Evolutionary conservation across 306 rosid species (phyloP).

Genomic region (Acmispon strigosus): DNA sequence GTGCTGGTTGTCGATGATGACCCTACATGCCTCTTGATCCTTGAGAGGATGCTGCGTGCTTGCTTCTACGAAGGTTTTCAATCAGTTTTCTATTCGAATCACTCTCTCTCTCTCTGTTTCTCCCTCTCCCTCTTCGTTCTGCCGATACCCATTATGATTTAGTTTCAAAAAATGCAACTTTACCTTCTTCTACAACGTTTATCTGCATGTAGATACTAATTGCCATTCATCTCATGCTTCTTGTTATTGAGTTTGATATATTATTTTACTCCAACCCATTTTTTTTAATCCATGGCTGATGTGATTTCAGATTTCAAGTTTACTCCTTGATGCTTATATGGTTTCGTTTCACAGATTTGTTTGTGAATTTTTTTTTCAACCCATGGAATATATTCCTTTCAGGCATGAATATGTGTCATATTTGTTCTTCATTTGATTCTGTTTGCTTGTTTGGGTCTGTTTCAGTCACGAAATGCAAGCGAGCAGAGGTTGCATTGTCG

Average conservation of each 20-base stretch:
- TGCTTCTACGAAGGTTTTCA: constrained; percentile 76
- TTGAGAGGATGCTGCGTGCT: constrained; percentile 82
- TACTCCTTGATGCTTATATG: not conserved
- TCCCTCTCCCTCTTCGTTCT: not conserved
- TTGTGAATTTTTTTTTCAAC: not conserved
- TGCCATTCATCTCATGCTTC: not conserved
- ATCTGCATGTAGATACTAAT: not conserved
- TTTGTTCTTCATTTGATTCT: constrained; percentile 14
- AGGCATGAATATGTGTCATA: constrained; percentile 2
- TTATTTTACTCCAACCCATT: not conserved
- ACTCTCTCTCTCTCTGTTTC: not conserved
- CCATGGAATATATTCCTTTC: not conserved
- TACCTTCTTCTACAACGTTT: not conserved
- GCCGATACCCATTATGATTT: not conserved
- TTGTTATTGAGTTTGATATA: not conserved
- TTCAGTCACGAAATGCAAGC: constrained; percentile 77
- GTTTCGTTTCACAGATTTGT: constrained; percentile 24
- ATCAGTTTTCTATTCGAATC: not conserved
- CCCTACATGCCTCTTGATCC: constrained; percentile 90
- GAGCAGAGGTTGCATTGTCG: constrained; percentile 74
- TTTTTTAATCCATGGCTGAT: not conserved
- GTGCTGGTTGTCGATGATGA: constrained; percentile 95
- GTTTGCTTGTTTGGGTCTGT: constrained; percentile 21
- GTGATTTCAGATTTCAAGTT: not conserved
- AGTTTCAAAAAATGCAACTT: not conserved